phyloP scores from a whole-genome alignment of 1,284 basidiomycete genomes.

The Sanghuangporus baumii region DNA sequence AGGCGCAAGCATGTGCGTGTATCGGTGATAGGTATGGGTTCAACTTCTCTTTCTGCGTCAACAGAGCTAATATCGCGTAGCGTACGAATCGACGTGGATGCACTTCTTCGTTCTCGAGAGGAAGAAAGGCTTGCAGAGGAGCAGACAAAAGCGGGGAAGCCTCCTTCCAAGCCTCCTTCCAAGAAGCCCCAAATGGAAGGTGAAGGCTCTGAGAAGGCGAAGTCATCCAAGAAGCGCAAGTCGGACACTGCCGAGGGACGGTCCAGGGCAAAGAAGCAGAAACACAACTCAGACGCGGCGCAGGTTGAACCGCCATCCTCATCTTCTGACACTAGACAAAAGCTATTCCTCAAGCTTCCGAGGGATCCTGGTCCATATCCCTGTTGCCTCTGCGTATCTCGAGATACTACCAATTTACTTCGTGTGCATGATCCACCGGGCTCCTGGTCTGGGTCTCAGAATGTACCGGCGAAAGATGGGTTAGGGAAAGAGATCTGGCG shows the following conservation, averaged over 20 bases:
- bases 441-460: slow-evolving; percentile 30
- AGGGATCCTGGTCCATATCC: slow-evolving; percentile 54
- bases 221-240: slow-evolving; percentile 2
- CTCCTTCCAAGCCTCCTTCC: not conserved
- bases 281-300: not conserved
- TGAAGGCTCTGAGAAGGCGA: not conserved
- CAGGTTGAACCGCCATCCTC: slow-evolving; percentile 8
- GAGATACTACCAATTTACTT: slow-evolving; percentile 50
- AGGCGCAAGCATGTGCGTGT: slow-evolving; percentile 80
- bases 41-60: not conserved
- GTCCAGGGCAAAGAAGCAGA: slow-evolving; percentile 9
- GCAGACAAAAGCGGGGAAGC: slow-evolving; percentile 15
- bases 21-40: slow-evolving; percentile 70
- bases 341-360: slow-evolving; percentile 50
- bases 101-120: slow-evolving; percentile 62
- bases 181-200: slow-evolving; percentile 19
- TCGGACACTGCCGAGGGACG: not conserved
- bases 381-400: slow-evolving; percentile 79
- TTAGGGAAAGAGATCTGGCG: slow-evolving; percentile 51
- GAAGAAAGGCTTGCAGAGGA: slow-evolving; percentile 29
- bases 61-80: slow-evolving; percentile 34
- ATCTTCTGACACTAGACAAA: slow-evolving; percentile 24
- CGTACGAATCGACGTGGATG: slow-evolving; percentile 88
- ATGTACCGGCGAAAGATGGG: slow-evolving; percentile 18
- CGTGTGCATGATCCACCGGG: slow-evolving; percentile 65